A percentile compares a stretch with the other conserved stretches of the same genome.
Evolutionary conservation across 2,329 filamentous ascomycete species (phyloP).

Genomic region (Xylaria sp.): DNA sequence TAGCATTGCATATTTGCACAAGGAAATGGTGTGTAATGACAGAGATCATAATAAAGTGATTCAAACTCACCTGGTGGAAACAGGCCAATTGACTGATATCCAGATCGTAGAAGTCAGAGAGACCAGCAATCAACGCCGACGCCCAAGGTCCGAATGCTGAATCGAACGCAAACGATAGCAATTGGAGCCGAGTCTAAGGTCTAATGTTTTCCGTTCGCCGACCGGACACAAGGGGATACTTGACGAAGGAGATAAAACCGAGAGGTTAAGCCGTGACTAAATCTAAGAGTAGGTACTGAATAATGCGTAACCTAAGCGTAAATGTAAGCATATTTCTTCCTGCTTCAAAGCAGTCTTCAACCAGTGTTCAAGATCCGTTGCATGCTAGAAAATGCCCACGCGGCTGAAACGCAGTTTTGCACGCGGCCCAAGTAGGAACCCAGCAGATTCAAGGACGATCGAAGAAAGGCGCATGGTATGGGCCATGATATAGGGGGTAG

Average conservation of each 20-base stretch:
- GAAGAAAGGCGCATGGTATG: neutral
- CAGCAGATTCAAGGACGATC: neutral
- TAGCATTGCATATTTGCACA: neutral
- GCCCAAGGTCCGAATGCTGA: slow-evolving; percentile 47
- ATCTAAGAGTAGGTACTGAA: slow-evolving; percentile 33
- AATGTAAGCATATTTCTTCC: slow-evolving; percentile 16
- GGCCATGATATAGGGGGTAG: neutral
- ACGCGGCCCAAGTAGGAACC: too few relatives aligned
- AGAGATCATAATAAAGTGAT: neutral
- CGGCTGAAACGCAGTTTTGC: too few relatives aligned
- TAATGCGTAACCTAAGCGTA: slow-evolving; percentile 31
- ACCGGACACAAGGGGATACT: slow-evolving; percentile 34
- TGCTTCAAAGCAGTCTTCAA: neutral
- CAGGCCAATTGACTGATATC: slow-evolving; percentile 47
- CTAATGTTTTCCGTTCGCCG: slow-evolving; percentile 38
- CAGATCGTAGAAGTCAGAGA: slow-evolving; percentile 49
- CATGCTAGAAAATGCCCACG: neutral
- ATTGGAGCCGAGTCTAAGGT: slow-evolving; percentile 45
- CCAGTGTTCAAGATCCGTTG: slow-evolving; percentile 26
- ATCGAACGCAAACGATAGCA: slow-evolving; percentile 48
- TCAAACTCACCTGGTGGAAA: slow-evolving; percentile 41
- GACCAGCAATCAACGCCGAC: slow-evolving; percentile 51
- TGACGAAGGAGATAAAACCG: slow-evolving; percentile 38
- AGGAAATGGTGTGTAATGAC: neutral
- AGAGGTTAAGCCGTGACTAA: slow-evolving; percentile 30